phyloP scores from a whole-genome alignment of 768 basidiomycete species.

The Boletellus ananiceps region DNA sequence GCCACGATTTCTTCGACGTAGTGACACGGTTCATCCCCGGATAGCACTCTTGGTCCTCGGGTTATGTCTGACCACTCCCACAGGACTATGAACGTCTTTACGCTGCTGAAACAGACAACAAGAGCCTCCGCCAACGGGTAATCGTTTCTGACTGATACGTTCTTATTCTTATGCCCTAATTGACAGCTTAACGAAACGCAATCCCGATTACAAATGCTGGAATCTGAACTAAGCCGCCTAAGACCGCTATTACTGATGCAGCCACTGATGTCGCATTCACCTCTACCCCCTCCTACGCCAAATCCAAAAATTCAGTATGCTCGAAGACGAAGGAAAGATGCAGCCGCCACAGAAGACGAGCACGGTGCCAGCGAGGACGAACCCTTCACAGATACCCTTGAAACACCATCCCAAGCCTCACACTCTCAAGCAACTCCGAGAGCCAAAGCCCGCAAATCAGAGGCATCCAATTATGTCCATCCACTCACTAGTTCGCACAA shows the following conservation, averaged over 20 bases:
- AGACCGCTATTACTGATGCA: conserved; percentile 69
- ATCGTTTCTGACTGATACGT: conserved; percentile 5
- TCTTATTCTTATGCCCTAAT: conserved; percentile 5
- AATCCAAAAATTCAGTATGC: conserved; percentile 18
- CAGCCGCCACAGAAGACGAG: conserved; percentile 23
- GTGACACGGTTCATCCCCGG: background rate
- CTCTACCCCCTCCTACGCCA: conserved; percentile 18
- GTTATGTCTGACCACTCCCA: conserved; percentile 13
- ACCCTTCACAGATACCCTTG: conserved; percentile 14
- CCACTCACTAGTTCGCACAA: conserved; percentile 12
- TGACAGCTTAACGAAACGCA: conserved; percentile 57
- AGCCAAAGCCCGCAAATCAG: conserved; percentile 20
- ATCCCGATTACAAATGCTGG: conserved; percentile 48
- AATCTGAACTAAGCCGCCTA: conserved; percentile 59
- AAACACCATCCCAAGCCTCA: conserved; percentile 14
- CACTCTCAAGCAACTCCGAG: conserved; percentile 20
- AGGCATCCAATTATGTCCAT: conserved; percentile 10
- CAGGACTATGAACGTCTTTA: conserved; percentile 57
- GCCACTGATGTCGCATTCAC: conserved; percentile 34
- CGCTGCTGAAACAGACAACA: conserved; percentile 57
- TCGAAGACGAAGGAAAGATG: conserved; percentile 28
- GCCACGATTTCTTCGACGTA: background rate
- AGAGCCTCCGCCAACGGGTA: conserved; percentile 57
- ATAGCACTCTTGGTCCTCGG: background rate
- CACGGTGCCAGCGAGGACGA: conserved; percentile 26